Conservation (phyloP, 1,284 basidiomycete species). For the Moniliophthora roreri region DNA sequence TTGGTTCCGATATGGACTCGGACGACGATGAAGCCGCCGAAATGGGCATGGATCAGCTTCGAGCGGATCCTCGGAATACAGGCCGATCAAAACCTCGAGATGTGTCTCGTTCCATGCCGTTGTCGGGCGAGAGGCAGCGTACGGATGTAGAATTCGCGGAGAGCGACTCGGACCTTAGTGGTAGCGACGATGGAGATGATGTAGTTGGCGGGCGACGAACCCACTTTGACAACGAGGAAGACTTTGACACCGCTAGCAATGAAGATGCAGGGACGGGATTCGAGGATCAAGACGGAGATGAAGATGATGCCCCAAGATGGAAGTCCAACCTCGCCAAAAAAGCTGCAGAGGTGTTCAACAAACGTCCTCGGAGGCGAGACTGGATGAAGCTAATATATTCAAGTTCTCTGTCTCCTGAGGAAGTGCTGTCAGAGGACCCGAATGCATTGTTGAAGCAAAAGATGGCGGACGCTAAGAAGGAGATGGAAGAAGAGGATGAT, state of each 20-base stretch:
- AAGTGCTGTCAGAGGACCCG: slow-evolving; percentile 57
- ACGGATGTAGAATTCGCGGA: slow-evolving; percentile 71
- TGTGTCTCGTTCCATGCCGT: slow-evolving; percentile 41
- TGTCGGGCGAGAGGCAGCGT: slow-evolving; percentile 32
- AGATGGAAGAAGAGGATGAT: slow-evolving; percentile 30
- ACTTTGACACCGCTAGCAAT: slow-evolving; percentile 57
- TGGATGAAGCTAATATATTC: slow-evolving; percentile 90
- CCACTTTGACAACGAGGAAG: slow-evolving; percentile 49
- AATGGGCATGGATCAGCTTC: slow-evolving; percentile 24
- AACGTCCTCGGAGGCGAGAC: slow-evolving; percentile 50
- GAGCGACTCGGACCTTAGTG: slow-evolving; percentile 76
- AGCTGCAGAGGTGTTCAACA: slow-evolving; percentile 53
- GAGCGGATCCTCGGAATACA: slow-evolving; percentile 33
- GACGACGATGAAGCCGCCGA: slow-evolving; percentile 22
- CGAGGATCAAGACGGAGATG: slow-evolving; percentile 42
- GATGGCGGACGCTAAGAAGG: slow-evolving; percentile 16
- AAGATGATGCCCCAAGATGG: slow-evolving; percentile 65
- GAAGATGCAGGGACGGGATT: slow-evolving; percentile 39
- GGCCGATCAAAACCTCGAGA: slow-evolving; percentile 52
- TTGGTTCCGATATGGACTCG: slow-evolving; percentile 29
- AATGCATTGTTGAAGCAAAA: slow-evolving; percentile 9
- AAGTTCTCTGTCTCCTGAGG: slow-evolving; percentile 65
- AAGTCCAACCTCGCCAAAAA: slow-evolving; percentile 70
- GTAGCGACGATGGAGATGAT: slow-evolving; percentile 44
- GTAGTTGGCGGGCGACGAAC: slow-evolving; percentile 24